These are phyloP conservation scores for Clathrospora elynae DNA, from an alignment of 2,329 filamentous ascomycete species.

Conservation along the genomic window DNA sequence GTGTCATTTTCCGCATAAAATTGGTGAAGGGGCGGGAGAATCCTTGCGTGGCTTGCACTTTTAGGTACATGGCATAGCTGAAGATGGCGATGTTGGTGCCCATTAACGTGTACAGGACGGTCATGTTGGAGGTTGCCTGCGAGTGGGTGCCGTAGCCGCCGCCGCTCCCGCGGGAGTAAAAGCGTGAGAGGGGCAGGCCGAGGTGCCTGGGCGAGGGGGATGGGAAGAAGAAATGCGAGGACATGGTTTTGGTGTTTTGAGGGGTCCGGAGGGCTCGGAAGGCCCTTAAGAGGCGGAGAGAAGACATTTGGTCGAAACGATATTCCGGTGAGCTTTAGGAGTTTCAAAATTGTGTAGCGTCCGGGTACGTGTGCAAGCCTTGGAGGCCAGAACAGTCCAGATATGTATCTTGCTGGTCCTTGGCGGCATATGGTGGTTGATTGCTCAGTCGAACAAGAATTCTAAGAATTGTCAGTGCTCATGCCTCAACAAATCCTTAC, in stretches of 20 bases:
- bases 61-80: constrained; percentile 44
- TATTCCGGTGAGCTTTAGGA: not conserved
- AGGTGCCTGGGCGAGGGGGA: constrained; percentile 11
- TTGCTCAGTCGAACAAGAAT: too few relatives aligned
- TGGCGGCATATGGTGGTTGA: too few relatives aligned
- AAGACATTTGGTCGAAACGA: constrained; percentile 8
- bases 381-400: too few relatives aligned
- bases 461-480: too few relatives aligned
- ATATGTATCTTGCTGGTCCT: too few relatives aligned
- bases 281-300: constrained; percentile 14
- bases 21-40: constrained; percentile 13
- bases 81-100: constrained; percentile 51
- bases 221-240: constrained; percentile 29
- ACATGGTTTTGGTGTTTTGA: constrained; percentile 10
- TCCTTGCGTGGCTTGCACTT: constrained; percentile 29
- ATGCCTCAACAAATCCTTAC: too few relatives aligned
- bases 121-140: constrained; percentile 19
- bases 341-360: not conserved
- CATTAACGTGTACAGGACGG: constrained; percentile 46
- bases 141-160: constrained; percentile 1
- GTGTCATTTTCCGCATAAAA: constrained; percentile 41
- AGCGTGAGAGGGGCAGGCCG: constrained; percentile 13
- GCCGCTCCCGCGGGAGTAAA: constrained; percentile 11
- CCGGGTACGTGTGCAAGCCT: not conserved
- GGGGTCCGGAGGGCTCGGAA: constrained; percentile 13